Evolutionary conservation across 75 land plant species (phyloP).

Genomic region (Selaginella moellendorffii): DNA sequence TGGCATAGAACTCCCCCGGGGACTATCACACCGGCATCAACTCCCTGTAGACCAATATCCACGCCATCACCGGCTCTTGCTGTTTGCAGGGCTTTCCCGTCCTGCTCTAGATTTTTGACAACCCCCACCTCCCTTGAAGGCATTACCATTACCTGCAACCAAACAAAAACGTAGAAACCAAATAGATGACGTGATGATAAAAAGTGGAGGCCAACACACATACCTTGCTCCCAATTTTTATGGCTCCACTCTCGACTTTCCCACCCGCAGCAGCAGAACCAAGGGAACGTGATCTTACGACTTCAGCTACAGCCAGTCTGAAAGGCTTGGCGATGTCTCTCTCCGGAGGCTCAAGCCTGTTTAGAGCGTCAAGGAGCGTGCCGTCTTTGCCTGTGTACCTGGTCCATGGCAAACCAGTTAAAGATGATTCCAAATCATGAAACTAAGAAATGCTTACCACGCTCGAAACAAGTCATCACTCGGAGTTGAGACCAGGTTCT

Average conservation of each 20-base stretch:
- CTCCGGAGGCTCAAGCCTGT: conserved; percentile 54
- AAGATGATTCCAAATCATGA: too few relatives aligned
- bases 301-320: conserved; percentile 74
- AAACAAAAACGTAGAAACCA: not conserved
- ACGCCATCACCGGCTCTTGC: conserved; percentile 90
- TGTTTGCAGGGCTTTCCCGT: conserved; percentile 30
- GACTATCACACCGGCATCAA: conserved; percentile 39
- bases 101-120: conserved; percentile 50
- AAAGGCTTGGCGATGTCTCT: conserved; percentile 67
- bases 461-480: conserved; percentile 40
- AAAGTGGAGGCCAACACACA: not conserved
- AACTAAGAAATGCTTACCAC: too few relatives aligned
- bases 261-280: conserved; percentile 80
- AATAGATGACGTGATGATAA: not conserved
- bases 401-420: not conserved
- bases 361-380: conserved; percentile 53
- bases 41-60: conserved; percentile 50
- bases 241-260: conserved; percentile 82
- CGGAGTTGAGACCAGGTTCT: conserved; percentile 52
- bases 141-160: conserved; percentile 80
- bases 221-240: conserved; percentile 78
- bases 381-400: conserved; percentile 61
- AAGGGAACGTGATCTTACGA: conserved; percentile 39
- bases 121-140: conserved; percentile 54
- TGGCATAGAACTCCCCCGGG: conserved; percentile 83